These are phyloP conservation scores for Phytopythium mirpurense DNA, from an alignment of 352 stramenopile genomes.

Conservation along the genomic window DNA sequence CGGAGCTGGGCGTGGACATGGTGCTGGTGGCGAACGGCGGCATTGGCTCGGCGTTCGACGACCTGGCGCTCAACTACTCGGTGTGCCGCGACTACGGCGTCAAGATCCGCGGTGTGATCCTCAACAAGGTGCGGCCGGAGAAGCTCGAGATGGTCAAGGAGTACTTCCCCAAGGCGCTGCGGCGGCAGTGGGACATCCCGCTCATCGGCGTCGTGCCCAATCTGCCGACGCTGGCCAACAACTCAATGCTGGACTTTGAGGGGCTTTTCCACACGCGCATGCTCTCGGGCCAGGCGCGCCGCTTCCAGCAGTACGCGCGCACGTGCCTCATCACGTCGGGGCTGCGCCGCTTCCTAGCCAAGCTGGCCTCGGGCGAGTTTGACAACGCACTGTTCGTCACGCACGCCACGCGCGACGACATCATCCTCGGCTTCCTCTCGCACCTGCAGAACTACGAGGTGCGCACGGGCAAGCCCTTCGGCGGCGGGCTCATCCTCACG, in stretches of 20 bases:
- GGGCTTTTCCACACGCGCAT: slow-evolving; percentile 73
- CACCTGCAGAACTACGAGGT: slow-evolving; percentile 75
- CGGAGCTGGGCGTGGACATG: slow-evolving; percentile 91
- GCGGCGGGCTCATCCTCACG: slow-evolving; percentile 88
- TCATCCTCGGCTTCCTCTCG: slow-evolving; percentile 86
- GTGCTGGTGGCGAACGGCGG: slow-evolving; percentile 95
- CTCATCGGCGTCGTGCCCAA: slow-evolving; percentile 85
- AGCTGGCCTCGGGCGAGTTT: slow-evolving; percentile 68
- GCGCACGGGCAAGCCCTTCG: slow-evolving; percentile 56
- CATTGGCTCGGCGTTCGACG: slow-evolving; percentile 91
- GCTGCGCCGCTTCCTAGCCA: slow-evolving; percentile 75
- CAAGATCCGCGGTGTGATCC: slow-evolving; percentile 90
- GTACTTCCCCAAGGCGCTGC: slow-evolving; percentile 85
- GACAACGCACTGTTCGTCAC: slow-evolving; percentile 87
- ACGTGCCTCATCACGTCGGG: slow-evolving; percentile 85
- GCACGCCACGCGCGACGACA: slow-evolving; percentile 87
- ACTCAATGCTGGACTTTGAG: slow-evolving; percentile 89
- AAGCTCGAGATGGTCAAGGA: slow-evolving; percentile 83
- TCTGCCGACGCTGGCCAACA: slow-evolving; percentile 62
- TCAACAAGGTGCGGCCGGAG: slow-evolving; percentile 93
- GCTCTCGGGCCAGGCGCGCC: slow-evolving; percentile 39
- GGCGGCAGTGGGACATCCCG: slow-evolving; percentile 61
- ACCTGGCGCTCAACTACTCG: slow-evolving; percentile 91
- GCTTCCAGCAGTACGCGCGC: slow-evolving; percentile 74
- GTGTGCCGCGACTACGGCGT: slow-evolving; percentile 93